Base-by-base conservation (phyloP, 2,329 filamentous ascomycete species). In the Zasmidium citrigriseum region DNA sequence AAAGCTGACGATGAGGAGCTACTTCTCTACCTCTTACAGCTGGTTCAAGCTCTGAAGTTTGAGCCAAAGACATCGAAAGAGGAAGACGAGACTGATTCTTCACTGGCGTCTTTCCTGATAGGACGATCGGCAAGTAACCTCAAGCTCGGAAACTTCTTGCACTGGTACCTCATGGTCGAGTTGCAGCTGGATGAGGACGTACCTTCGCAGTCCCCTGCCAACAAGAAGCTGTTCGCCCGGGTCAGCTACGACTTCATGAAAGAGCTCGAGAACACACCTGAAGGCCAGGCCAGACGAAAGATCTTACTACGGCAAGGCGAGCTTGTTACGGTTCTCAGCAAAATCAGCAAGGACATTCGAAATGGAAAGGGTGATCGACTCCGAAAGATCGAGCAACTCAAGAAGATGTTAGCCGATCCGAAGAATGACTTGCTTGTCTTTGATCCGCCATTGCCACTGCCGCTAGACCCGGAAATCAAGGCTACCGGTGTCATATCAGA, bases 151-250 rank as follows among this genome's bases (percentile, higher is more conserved):
- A 99, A 96, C 72, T 96, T 96, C 76, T 86, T 99, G 54, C 91
- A 97, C 73, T 99, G 95, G 95, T 99, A 98, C 74, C 82, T 99
- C 2, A 97, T 97, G 87, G 95, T 99, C 1, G 96, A 99, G 76
- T 96, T 93, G 66, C 91, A 96, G 29, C 53, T 63, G 67, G 93
- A 97, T 72, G 65, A 70, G 9, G 62, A 66, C 18, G 54, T 60
- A 3, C 86, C 86, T 2, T 89, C 91, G 46, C 90, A 93, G 67
- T 52, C 68, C 2, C 60, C 66, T 12, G 83, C 86, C 21, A 86
- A 93, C 70, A 89, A 90, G 47, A 90, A 90, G 62, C 86, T 98
- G 18, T 99, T 96, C 74, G 89, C 90, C 24, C 92, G 93, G 67
- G 90, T 99, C 9, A 93, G 95, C 59, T 99, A 92, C 69, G 91